phyloP scores from a whole-genome alignment of 768 basidiomycete species.

The Kwoniella bestiolae region DNA sequence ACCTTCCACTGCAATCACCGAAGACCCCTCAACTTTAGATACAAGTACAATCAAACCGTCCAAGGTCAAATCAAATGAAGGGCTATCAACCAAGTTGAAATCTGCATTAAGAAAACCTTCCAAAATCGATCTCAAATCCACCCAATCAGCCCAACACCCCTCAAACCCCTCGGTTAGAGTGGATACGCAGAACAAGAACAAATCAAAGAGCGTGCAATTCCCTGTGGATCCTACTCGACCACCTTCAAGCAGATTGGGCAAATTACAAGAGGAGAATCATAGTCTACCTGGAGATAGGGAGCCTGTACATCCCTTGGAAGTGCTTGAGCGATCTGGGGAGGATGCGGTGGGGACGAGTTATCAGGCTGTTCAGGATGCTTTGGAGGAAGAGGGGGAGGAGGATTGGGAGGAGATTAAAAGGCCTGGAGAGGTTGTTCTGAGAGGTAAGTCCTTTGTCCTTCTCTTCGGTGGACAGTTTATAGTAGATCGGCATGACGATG shows the following conservation, averaged over 20 bases:
- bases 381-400: slow-evolving; percentile 37
- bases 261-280: background rate
- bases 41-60: background rate
- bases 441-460: slow-evolving; percentile 64
- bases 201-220: slow-evolving; percentile 47
- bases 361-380: slow-evolving; percentile 61
- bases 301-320: slow-evolving; percentile 67
- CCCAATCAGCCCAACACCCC: slow-evolving; percentile 9
- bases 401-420: slow-evolving; percentile 28
- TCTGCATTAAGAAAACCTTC: slow-evolving; percentile 36
- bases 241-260: background rate
- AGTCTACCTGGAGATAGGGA: slow-evolving; percentile 46
- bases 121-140: background rate
- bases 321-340: slow-evolving; percentile 67
- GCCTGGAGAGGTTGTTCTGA: slow-evolving; percentile 67
- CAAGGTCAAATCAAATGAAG: background rate
- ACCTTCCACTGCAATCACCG: background rate
- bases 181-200: background rate
- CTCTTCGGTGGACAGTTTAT: background rate
- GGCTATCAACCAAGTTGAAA: slow-evolving; percentile 33
- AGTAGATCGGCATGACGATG: too few relatives aligned
- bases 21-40: background rate
- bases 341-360: slow-evolving; percentile 70
- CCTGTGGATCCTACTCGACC: slow-evolving; percentile 33
- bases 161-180: too few relatives aligned